A percentile compares a stretch with the other conserved stretches of the same genome.
Conservation (phyloP, 1,139 yeast genomes). For the Candida pseudocylindracea region DNA sequence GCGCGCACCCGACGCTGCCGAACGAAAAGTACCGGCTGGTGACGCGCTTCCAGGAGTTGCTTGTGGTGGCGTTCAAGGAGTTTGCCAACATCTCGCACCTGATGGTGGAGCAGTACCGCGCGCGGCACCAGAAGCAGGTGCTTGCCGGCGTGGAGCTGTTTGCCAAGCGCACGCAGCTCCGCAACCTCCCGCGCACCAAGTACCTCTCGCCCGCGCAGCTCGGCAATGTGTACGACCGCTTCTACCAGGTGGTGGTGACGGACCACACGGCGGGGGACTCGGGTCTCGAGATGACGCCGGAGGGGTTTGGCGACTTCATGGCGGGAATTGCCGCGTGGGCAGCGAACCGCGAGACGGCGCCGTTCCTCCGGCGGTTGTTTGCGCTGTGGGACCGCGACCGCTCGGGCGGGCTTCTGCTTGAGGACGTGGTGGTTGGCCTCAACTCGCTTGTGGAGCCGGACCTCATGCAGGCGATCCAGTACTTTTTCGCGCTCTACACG, state of each 20-base stretch:
- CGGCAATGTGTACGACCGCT: constrained; percentile 64
- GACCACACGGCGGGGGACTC: constrained; percentile 47
- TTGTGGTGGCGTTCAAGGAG: constrained; percentile 85
- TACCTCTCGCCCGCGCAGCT: constrained; percentile 35
- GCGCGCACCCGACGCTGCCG: constrained; percentile 55
- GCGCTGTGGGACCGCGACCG: constrained; percentile 42
- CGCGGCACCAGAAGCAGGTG: constrained; percentile 53
- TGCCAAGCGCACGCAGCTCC: constrained; percentile 76
- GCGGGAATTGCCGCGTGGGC: too few relatives aligned
- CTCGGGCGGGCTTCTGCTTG: constrained; percentile 34
- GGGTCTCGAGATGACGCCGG: constrained; percentile 50
- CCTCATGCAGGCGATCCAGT: constrained; percentile 56
- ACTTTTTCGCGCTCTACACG: constrained; percentile 62
- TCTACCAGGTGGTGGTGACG: constrained; percentile 53
- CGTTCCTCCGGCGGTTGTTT: constrained; percentile 41
- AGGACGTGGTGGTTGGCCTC: constrained; percentile 52
- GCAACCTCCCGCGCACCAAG: constrained; percentile 58
- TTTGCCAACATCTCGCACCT: constrained; percentile 64
- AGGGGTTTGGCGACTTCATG: constrained; percentile 62
- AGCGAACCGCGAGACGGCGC: constrained; percentile 1
- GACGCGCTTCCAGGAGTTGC: constrained; percentile 72
- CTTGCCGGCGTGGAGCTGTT: constrained; percentile 72
- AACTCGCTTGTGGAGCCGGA: constrained; percentile 51
- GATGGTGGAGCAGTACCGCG: constrained; percentile 44
- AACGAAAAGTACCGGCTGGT: constrained; percentile 42